Conservation (phyloP, 768 basidiomycete genomes). For the Saitozyma sp. region DNA sequence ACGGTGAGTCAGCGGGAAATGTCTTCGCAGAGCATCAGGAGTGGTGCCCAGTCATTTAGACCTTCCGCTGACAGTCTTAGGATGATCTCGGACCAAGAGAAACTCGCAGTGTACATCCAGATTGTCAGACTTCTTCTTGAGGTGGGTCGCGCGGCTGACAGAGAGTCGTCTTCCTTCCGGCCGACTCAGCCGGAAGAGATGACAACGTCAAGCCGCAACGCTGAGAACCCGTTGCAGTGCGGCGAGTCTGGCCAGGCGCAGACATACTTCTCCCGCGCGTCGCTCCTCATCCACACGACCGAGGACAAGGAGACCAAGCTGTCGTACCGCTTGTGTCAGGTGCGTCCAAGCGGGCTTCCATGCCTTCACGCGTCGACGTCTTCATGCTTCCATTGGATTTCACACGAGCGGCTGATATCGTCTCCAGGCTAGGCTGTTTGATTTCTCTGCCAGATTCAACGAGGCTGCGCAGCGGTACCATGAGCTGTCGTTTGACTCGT, state of each 20-base stretch:
- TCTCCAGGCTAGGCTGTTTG: slow-evolving; percentile 83
- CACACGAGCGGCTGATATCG: not conserved
- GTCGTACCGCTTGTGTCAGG: slow-evolving; percentile 47
- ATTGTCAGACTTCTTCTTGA: slow-evolving; percentile 92
- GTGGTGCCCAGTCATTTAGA: slow-evolving; percentile 1
- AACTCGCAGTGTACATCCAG: slow-evolving; percentile 84
- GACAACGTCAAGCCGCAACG: not conserved
- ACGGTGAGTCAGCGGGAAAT: slow-evolving; percentile 60
- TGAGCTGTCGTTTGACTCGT: slow-evolving; percentile 84
- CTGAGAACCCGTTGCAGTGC: slow-evolving; percentile 55
- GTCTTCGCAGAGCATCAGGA: not conserved
- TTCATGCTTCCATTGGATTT: not conserved
- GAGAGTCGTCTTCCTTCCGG: not conserved
- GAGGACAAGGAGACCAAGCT: slow-evolving; percentile 69
- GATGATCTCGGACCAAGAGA: slow-evolving; percentile 74
- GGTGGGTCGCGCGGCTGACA: slow-evolving; percentile 32
- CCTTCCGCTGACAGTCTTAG: slow-evolving; percentile 48
- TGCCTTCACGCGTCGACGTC: not conserved
- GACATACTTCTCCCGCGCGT: slow-evolving; percentile 94
- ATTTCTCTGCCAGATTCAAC: slow-evolving; percentile 85
- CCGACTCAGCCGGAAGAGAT: not conserved
- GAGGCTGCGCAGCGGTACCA: slow-evolving; percentile 94
- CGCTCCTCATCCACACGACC: slow-evolving; percentile 78
- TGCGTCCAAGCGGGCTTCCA: slow-evolving; percentile 14
- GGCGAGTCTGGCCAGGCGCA: slow-evolving; percentile 98